Percentiles rank a stretch among this genome's conserved stretches.
Evolutionary conservation across 306 rosid genomes (phyloP).

Genomic region (Pterocarpus santalinus): DNA sequence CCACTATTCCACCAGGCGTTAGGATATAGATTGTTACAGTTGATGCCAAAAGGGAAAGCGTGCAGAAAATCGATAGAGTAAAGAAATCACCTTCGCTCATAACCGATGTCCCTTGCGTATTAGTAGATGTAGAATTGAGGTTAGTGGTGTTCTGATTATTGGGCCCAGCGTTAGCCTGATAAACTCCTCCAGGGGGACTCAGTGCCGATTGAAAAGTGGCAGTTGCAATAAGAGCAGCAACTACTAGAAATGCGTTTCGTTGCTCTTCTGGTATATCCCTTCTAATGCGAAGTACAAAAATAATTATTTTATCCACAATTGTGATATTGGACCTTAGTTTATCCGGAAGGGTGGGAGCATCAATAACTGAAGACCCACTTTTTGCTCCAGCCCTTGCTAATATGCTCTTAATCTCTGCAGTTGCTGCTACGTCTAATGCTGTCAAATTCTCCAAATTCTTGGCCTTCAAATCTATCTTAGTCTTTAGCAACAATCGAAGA

Average conservation of each 20-base stretch:
- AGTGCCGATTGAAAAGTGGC: slow-evolving; percentile 36
- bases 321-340: neutral
- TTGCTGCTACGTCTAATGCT: slow-evolving; percentile 42
- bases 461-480: slow-evolving; percentile 28
- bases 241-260: slow-evolving; percentile 3
- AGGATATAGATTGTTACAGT: slow-evolving; percentile 15
- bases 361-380: neutral
- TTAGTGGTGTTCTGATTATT: neutral
- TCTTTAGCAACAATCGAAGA: slow-evolving; percentile 24
- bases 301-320: neutral
- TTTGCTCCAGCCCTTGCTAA: slow-evolving; percentile 23
- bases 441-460: slow-evolving; percentile 41
- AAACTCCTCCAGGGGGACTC: slow-evolving; percentile 39
- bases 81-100: neutral
- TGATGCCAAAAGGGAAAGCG: slow-evolving; percentile 31
- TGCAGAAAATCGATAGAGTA: neutral
- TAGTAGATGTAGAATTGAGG: neutral
- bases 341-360: neutral
- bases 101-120: slow-evolving; percentile 23
- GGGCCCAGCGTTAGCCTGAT: neutral
- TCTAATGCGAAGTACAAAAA: neutral
- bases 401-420: slow-evolving; percentile 1
- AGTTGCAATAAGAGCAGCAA: slow-evolving; percentile 39
- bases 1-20: slow-evolving; percentile 35
- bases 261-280: slow-evolving; percentile 1